Conservation (phyloP, 495 filamentous ascomycete genomes). For the Lophiostoma macrostomum region DNA sequence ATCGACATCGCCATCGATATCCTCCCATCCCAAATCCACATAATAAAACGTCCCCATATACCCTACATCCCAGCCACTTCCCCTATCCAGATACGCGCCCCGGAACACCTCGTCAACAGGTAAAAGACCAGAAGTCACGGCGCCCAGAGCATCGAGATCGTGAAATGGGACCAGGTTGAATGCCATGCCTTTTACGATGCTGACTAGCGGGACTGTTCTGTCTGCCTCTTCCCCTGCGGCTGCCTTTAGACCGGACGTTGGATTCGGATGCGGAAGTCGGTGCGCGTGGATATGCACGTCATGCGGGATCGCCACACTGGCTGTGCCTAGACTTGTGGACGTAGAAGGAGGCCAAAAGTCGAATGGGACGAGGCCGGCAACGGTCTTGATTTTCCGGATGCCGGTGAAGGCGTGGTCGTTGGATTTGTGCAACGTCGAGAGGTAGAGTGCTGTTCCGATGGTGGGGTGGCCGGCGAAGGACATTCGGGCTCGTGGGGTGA, state of each 20-base stretch:
- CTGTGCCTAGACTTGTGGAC: constrained; percentile 18
- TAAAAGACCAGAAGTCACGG: constrained; percentile 29
- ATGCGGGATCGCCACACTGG: constrained; percentile 60
- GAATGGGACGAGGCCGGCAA: constrained; percentile 15
- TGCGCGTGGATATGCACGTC: constrained; percentile 60
- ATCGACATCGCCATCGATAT: too few relatives aligned
- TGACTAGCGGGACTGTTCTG: constrained; percentile 50
- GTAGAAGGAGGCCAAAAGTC: too few relatives aligned
- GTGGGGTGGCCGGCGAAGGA: constrained; percentile 79
- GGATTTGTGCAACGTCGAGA: too few relatives aligned
- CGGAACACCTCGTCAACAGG: not conserved
- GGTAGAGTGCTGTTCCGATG: constrained; percentile 63
- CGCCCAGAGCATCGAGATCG: constrained; percentile 45
- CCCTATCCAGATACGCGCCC: constrained; percentile 32
- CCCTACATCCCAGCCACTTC: constrained; percentile 56
- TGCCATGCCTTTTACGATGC: constrained; percentile 67
- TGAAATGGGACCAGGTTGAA: constrained; percentile 56
- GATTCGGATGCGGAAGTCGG: constrained; percentile 30
- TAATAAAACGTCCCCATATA: constrained; percentile 58
- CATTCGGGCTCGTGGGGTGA: constrained; percentile 59
- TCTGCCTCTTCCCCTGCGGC: too few relatives aligned
- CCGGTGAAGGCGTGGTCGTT: not conserved
- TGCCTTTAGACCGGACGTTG: too few relatives aligned
- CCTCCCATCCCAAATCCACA: constrained; percentile 37
- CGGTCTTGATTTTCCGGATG: constrained; percentile 5